Percentiles rank a stretch among this genome's conserved stretches.
Evolutionary conservation across 495 filamentous ascomycete genomes (phyloP).

Genomic region (Thozetella sp.): DNA sequence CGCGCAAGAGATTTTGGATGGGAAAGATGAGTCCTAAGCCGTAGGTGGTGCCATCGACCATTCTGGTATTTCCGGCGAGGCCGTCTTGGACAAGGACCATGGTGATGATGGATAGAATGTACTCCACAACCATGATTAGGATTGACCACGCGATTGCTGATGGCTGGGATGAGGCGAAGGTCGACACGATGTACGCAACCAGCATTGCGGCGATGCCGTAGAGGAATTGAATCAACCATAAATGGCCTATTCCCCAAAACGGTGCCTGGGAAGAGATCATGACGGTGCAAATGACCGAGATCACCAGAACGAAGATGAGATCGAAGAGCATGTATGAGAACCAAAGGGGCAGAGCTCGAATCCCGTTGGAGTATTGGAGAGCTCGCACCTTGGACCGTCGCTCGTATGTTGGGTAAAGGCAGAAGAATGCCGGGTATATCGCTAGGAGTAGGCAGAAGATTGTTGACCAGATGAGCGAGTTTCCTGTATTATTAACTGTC

Average conservation of each 20-base stretch:
- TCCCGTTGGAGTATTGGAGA: conserved; percentile 81
- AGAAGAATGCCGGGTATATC: conserved; percentile 78
- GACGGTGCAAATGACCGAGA: conserved; percentile 62
- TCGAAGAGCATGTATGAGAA: conserved; percentile 76
- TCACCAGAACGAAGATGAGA: conserved; percentile 62
- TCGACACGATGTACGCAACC: conserved; percentile 68
- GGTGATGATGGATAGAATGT: conserved; percentile 9
- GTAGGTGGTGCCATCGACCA: conserved; percentile 54
- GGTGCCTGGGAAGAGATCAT: conserved; percentile 56
- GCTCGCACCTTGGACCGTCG: conserved; percentile 73
- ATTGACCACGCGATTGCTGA: conserved; percentile 54
- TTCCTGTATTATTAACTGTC: no score
- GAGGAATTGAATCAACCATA: conserved; percentile 72
- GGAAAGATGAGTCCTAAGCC: conserved; percentile 68
- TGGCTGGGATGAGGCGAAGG: conserved; percentile 43
- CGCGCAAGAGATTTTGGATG: conserved; percentile 63
- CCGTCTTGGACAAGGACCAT: conserved; percentile 2
- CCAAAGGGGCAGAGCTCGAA: conserved; percentile 70
- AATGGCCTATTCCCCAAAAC: conserved; percentile 69
- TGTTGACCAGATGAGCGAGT: conserved; percentile 15
- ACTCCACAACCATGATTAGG: conserved; percentile 56
- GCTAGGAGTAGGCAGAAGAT: conserved; percentile 76
- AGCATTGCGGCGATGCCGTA: conserved; percentile 74
- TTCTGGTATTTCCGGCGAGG: conserved; percentile 1
- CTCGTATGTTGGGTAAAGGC: conserved; percentile 79